These are phyloP conservation scores for Emergomyces pasteurianus DNA, from an alignment of 2,329 filamentous ascomycete genomes.

Conservation along the genomic window DNA sequence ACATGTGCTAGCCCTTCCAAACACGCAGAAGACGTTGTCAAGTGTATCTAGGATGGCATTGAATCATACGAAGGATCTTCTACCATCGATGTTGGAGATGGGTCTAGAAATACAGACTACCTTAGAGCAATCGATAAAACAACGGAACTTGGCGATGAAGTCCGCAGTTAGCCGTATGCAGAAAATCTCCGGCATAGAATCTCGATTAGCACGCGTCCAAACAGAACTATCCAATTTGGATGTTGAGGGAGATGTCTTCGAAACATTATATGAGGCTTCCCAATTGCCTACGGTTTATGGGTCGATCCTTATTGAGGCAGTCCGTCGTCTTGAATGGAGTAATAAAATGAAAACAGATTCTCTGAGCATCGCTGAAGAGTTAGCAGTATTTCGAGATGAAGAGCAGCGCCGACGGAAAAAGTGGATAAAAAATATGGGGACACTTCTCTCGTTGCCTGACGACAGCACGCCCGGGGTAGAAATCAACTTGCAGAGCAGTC, in stretches of 20 bases:
- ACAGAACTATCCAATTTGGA: slow-evolving; percentile 59
- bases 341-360: slow-evolving; percentile 86
- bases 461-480: slow-evolving; percentile 65
- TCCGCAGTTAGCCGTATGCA: slow-evolving; percentile 66
- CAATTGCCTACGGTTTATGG: slow-evolving; percentile 83
- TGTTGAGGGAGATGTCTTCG: slow-evolving; percentile 68
- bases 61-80: slow-evolving; percentile 50
- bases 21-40: slow-evolving; percentile 51
- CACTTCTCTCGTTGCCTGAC: slow-evolving; percentile 55
- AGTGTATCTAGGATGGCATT: slow-evolving; percentile 54
- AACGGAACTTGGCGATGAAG: slow-evolving; percentile 55
- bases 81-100: slow-evolving; percentile 48
- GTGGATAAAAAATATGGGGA: slow-evolving; percentile 78
- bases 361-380: slow-evolving; percentile 77
- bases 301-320: slow-evolving; percentile 72
- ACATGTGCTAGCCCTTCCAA: slow-evolving; percentile 56
- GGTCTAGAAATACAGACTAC: slow-evolving; percentile 42
- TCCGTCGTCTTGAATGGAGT: slow-evolving; percentile 78
- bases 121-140: slow-evolving; percentile 42
- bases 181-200: slow-evolving; percentile 67
- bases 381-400: slow-evolving; percentile 84
- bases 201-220: slow-evolving; percentile 59
- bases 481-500: slow-evolving; percentile 62
- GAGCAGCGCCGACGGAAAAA: slow-evolving; percentile 78
- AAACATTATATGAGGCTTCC: slow-evolving; percentile 66